Base-by-base conservation (phyloP, 2,329 filamentous ascomycete species). In the Furcasterigmium sp. region DNA sequence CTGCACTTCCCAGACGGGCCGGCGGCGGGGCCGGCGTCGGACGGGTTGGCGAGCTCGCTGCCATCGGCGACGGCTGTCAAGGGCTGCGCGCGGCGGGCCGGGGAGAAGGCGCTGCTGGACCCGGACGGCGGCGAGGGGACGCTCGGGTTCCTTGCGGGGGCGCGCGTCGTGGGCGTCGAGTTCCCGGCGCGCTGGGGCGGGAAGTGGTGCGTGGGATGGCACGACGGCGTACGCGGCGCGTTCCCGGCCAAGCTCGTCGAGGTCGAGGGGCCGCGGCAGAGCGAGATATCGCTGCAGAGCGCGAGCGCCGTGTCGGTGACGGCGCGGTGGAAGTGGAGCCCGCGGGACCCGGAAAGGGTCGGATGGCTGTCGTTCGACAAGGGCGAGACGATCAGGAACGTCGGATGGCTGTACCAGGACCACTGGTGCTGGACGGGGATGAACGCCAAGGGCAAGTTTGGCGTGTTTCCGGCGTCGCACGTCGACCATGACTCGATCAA, bases 371-470 rank as follows among this genome's bases (percentile, higher is more conserved):
- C 42, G 14, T 50, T 75, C 47, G 68, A 68, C 5, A 70, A 71
- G 23, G 70, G 66, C 14, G 70, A 74, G 45, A 72, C 68, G 5
- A 74, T 72, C n/a, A 69, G 63, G 41, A 80, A 70, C 64, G 80
- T 54, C 13, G 48, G 47, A 3, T 56, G 53, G 57, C 46, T 58
- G 5, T 56, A 63, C 29, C 52, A 58, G 14, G 59, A 60, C 3
- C 61, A 68, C 41, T 69, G 66, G 64, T 69, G 65, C 47, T 69
- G 65, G 65, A 62, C 57, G 1, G 66, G 63, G 1, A 60, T 50
- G 18, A 66, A 64, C 39, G 57, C 59, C 40, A 62, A 61, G 37
- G 64, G 64, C 1, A 65, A 61, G 43, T 59, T 53, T 44, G 66
- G 66, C 11, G 55, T 68, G 19, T 69, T 68, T 46, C 65, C 64